These are phyloP conservation scores for Tephrocybe sp. DNA, from an alignment of 768 basidiomycete species.

Conservation along the genomic window DNA sequence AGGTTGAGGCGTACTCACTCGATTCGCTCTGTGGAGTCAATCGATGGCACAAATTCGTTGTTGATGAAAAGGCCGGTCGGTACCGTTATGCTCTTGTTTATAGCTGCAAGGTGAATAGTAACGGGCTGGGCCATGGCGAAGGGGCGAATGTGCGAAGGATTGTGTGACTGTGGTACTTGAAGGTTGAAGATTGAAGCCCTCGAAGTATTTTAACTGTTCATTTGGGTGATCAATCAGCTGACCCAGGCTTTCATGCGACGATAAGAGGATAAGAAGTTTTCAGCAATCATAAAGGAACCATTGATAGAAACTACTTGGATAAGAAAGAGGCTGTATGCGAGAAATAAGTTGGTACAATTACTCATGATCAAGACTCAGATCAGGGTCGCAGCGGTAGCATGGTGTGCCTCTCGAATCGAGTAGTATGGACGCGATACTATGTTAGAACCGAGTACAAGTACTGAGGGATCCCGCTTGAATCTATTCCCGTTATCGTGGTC, in stretches of 20 bases:
- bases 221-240: conserved; percentile 10
- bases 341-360: too few relatives aligned
- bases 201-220: conserved; percentile 2
- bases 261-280: background rate
- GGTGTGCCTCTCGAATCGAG: too few relatives aligned
- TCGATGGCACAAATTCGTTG: conserved; percentile 82
- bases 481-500: too few relatives aligned
- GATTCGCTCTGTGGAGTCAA: conserved; percentile 65
- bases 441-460: too few relatives aligned
- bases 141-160: background rate
- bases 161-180: background rate
- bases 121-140: conserved; percentile 45
- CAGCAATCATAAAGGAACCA: too few relatives aligned
- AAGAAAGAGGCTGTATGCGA: too few relatives aligned
- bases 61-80: conserved; percentile 91
- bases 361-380: too few relatives aligned
- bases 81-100: conserved; percentile 54
- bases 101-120: conserved; percentile 39
- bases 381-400: too few relatives aligned
- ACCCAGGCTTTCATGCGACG: background rate
- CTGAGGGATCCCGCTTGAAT: too few relatives aligned
- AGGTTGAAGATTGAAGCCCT: background rate
- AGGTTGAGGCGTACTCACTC: conserved; percentile 40
- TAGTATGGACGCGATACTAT: too few relatives aligned
- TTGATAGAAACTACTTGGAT: too few relatives aligned